Percentiles rank a stretch among this genome's conserved stretches.
Conservation (phyloP, 164 flowering plant species). For the Piper betle region DNA sequence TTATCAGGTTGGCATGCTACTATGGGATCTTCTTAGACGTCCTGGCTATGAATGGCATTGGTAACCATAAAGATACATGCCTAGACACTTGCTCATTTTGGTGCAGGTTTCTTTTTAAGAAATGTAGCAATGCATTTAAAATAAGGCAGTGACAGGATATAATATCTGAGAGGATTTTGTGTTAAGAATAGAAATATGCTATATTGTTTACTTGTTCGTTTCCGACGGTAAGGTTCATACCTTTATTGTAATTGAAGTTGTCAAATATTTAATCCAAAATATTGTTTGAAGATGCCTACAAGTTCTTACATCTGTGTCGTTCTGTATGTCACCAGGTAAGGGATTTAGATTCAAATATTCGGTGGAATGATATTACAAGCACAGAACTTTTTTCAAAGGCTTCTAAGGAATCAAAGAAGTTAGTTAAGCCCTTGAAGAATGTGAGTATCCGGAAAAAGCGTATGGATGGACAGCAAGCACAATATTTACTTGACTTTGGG, state of each 20-base stretch:
- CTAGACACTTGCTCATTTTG: no score
- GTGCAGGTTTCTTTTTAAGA: no score
- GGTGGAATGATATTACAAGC: conserved; percentile 77
- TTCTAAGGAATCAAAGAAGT: conserved; percentile 52
- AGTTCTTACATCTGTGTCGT: conserved; percentile 5
- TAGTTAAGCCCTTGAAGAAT: conserved; percentile 61
- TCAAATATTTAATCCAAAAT: no score
- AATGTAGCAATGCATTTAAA: no score
- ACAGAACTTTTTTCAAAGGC: conserved; percentile 26
- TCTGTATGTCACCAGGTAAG: conserved; percentile 43
- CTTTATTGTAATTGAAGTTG: no score
- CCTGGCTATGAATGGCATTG: not conserved
- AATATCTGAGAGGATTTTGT: no score
- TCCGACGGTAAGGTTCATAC: no score
- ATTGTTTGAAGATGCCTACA: not conserved
- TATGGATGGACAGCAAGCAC: conserved; percentile 36
- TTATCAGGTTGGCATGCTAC: conserved; percentile 36
- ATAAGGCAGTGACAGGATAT: no score
- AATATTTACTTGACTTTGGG: conserved; percentile 94
- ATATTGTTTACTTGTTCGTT: no score
- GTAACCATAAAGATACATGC: not conserved
- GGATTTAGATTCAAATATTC: conserved; percentile 57
- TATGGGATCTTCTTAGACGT: not conserved
- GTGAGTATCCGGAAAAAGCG: conserved; percentile 59
- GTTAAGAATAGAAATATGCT: no score